Evolutionary conservation across 257 asterid genomes (phyloP).

Genomic region (Rauvolfia tetraphylla): DNA sequence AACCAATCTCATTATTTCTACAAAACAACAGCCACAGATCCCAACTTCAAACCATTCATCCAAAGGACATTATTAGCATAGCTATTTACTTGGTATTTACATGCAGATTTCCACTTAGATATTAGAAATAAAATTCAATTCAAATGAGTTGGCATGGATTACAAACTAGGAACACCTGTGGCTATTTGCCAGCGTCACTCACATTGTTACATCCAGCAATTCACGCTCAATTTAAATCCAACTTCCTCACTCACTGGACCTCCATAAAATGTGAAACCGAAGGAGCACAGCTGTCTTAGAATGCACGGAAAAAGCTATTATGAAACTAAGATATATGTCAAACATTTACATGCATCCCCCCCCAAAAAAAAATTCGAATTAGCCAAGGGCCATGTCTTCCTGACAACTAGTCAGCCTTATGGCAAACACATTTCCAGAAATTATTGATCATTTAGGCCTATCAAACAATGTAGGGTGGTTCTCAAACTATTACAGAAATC

Average conservation of each 20-base stretch:
- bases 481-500: not conserved
- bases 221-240: not conserved
- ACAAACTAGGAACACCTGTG: not conserved
- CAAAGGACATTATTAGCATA: not conserved
- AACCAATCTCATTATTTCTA: not conserved
- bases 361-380: not conserved
- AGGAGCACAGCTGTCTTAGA: not conserved
- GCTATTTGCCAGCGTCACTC: not conserved
- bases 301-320: not conserved
- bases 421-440: not conserved
- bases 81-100: not conserved
- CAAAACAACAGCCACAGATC: not conserved
- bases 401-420: not conserved
- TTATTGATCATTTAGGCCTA: not conserved
- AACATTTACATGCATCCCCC: not conserved
- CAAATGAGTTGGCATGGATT: not conserved
- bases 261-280: not conserved
- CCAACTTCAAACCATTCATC: not conserved
- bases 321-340: not conserved
- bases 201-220: not conserved
- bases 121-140: not conserved
- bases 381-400: not conserved
- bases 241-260: not conserved
- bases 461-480: not conserved
- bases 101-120: not conserved